These are phyloP conservation scores for Neurospora sp. DNA, from an alignment of 495 filamentous ascomycete species.

Conservation along the genomic window DNA sequence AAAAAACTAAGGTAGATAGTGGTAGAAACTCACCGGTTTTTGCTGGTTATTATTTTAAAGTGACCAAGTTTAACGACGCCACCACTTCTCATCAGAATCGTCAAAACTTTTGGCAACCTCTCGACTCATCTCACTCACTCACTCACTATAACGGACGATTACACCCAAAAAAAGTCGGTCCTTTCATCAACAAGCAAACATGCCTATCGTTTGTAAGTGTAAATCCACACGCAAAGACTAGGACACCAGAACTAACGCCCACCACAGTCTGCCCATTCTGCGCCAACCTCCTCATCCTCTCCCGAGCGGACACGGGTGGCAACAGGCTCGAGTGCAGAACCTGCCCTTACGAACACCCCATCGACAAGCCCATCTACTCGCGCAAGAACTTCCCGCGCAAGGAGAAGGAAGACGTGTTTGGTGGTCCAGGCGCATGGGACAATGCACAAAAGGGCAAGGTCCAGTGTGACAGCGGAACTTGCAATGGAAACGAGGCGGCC, in stretches of 20 bases:
- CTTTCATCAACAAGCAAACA: conserved; percentile 21
- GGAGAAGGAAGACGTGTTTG: conserved; percentile 85
- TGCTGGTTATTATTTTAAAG: not conserved
- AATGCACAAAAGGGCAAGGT: conserved; percentile 72
- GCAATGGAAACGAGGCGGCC: conserved; percentile 69
- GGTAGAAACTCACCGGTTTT: not conserved
- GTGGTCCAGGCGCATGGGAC: conserved; percentile 75
- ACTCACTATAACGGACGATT: not conserved
- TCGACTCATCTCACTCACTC: not conserved
- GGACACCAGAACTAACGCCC: conserved; percentile 3
- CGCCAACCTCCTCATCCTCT: conserved; percentile 73
- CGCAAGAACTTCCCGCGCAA: conserved; percentile 66
- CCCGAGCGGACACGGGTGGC: conserved; percentile 29
- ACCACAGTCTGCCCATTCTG: conserved; percentile 80
- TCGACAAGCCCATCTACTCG: conserved; percentile 64
- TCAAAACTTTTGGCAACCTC: not conserved
- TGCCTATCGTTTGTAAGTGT: conserved; percentile 57
- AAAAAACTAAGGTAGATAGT: not conserved
- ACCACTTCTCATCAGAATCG: not conserved
- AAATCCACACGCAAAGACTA: not conserved
- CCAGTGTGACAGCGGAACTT: conserved; percentile 68
- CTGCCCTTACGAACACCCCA: conserved; percentile 78
- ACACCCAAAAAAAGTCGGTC: not conserved
- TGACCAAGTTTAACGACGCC: not conserved
- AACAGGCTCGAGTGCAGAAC: conserved; percentile 84